A percentile compares a stretch with the other conserved stretches of the same genome.
Evolutionary conservation across 805 yeast genomes (phyloP).

Genomic region (Candida michaelii): DNA sequence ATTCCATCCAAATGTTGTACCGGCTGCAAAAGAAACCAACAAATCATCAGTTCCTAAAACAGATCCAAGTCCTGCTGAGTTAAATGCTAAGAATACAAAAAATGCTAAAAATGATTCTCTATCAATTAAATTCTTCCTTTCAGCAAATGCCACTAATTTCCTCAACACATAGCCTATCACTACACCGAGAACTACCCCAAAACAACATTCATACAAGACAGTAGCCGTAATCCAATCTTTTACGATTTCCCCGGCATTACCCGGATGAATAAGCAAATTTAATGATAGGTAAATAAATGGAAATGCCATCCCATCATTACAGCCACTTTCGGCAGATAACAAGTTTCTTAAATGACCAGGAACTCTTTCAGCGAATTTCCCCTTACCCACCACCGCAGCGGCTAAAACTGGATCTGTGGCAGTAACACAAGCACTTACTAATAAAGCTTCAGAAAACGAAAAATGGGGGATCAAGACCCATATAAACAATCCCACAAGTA

Average conservation of each 20-base stretch:
- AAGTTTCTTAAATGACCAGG: slow-evolving; percentile 90
- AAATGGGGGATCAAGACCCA: slow-evolving; percentile 77
- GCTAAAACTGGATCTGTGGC: slow-evolving; percentile 96
- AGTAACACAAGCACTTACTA: slow-evolving; percentile 84
- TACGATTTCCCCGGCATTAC: slow-evolving; percentile 65
- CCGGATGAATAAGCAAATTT: slow-evolving; percentile 63
- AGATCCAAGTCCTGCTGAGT: slow-evolving; percentile 87
- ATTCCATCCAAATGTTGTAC: slow-evolving; percentile 92
- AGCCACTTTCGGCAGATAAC: slow-evolving; percentile 82
- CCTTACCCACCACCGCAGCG: slow-evolving; percentile 93
- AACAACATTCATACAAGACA: slow-evolving; percentile 74
- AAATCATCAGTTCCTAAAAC: slow-evolving; percentile 87
- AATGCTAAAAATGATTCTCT: slow-evolving; percentile 86
- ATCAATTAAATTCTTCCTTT: slow-evolving; percentile 66
- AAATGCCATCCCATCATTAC: slow-evolving; percentile 95
- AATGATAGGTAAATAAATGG: slow-evolving; percentile 79
- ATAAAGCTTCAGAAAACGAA: slow-evolving; percentile 66
- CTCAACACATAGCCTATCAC: slow-evolving; percentile 70
- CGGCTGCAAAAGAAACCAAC: slow-evolving; percentile 87
- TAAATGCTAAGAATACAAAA: slow-evolving; percentile 76
- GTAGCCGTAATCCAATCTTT: slow-evolving; percentile 80
- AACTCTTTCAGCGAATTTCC: slow-evolving; percentile 85
- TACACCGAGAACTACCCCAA: slow-evolving; percentile 76
- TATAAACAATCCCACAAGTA: slow-evolving; percentile 73
- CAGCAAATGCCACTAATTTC: slow-evolving; percentile 73